Evolutionary conservation across 2,329 filamentous ascomycete genomes (phyloP).

Genomic region (Scedosporium minutisporum): DNA sequence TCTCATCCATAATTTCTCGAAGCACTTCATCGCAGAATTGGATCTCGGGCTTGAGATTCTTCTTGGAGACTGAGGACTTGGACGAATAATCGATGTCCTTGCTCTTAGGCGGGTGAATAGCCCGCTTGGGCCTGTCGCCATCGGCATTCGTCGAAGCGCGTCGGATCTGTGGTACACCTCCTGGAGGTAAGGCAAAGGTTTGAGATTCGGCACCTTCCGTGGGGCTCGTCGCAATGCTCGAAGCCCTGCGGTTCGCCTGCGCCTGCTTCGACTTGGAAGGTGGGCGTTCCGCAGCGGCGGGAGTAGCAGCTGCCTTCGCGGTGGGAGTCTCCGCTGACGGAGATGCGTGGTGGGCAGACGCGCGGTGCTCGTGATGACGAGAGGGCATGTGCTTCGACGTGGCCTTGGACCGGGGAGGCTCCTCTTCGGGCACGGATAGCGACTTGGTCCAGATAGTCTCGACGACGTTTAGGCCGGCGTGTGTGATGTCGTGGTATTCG

Average conservation of each 20-base stretch:
- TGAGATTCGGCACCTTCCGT: constrained; percentile 34
- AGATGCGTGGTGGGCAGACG: constrained; percentile 16
- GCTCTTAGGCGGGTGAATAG: constrained; percentile 82
- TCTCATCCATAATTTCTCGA: constrained; percentile 65
- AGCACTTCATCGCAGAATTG: constrained; percentile 82
- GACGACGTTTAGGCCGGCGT: constrained; percentile 43
- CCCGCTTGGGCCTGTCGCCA: constrained; percentile 76
- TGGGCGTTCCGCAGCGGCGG: constrained; percentile 23
- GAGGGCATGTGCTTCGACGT: constrained; percentile 33
- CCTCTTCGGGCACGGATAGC: constrained; percentile 33
- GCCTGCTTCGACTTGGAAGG: constrained; percentile 17
- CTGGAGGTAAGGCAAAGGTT: constrained; percentile 65
- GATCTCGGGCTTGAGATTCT: constrained; percentile 78
- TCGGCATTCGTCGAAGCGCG: constrained; percentile 73
- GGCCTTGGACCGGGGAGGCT: constrained; percentile 50
- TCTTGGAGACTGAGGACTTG: constrained; percentile 76
- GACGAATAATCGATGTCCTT: constrained; percentile 84
- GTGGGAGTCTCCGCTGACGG: constrained; percentile 5
- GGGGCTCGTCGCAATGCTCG: constrained; percentile 26
- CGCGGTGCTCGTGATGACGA: constrained; percentile 34
- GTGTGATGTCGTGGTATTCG: constrained; percentile 60
- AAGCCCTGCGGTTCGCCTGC: constrained; percentile 10
- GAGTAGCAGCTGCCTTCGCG: not conserved
- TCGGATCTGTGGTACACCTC: constrained; percentile 72
- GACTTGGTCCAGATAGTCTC: constrained; percentile 41